Conservation (phyloP, 2,329 filamentous ascomycete species). For the Sporothrix euskadiensis region DNA sequence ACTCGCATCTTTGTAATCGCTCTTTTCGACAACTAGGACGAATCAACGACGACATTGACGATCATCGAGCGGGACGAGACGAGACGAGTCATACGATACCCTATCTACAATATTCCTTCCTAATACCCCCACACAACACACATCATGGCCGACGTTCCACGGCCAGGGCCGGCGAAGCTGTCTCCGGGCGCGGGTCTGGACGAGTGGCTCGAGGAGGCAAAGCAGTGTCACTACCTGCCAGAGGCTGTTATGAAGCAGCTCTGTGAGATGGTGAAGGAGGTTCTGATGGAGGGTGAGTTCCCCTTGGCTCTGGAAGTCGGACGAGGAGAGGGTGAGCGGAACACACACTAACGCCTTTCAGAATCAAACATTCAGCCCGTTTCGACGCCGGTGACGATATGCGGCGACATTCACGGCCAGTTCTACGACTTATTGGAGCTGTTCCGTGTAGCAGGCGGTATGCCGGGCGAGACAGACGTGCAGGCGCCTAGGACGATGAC, state of each 20-base stretch:
- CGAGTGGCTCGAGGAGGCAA: slow-evolving; percentile 95
- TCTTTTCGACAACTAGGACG: not conserved
- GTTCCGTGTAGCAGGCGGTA: slow-evolving; percentile 93
- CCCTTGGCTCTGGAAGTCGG: no score
- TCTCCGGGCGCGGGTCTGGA: slow-evolving; percentile 82
- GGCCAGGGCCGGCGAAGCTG: slow-evolving; percentile 86
- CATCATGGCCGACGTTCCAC: slow-evolving; percentile 63
- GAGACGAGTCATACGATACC: not conserved
- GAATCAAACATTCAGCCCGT: slow-evolving; percentile 99
- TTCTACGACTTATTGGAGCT: slow-evolving; percentile 98
- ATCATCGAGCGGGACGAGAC: not conserved
- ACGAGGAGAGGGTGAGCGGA: no score
- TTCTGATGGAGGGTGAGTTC: slow-evolving; percentile 85
- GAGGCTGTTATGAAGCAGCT: slow-evolving; percentile 98
- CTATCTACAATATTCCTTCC: not conserved
- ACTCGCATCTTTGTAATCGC: slow-evolving; percentile 10
- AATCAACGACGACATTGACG: not conserved
- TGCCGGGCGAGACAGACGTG: slow-evolving; percentile 79
- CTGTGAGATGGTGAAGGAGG: slow-evolving; percentile 98
- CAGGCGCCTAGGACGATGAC: slow-evolving; percentile 68
- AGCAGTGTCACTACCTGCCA: slow-evolving; percentile 94
- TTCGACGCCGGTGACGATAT: slow-evolving; percentile 91
- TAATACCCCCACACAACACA: slow-evolving; percentile 30
- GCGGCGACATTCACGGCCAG: slow-evolving; percentile 97
- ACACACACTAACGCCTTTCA: slow-evolving; percentile 40